Conservation (phyloP, 306 rosid genomes). For the Delonix regia region DNA sequence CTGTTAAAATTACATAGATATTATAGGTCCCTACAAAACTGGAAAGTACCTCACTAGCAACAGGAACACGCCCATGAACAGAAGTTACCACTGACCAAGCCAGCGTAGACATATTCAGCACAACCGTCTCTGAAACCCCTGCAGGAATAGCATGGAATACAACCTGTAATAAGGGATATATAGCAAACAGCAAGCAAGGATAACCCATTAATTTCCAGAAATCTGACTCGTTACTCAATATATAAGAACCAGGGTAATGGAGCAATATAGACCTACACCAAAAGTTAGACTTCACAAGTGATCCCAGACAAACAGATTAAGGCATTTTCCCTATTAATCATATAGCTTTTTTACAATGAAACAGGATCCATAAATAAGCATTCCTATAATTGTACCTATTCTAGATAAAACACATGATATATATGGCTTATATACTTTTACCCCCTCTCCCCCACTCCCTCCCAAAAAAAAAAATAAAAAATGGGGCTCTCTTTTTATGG, state of each 20-base stretch:
- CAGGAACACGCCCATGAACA: conserved; percentile 85
- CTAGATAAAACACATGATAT: background rate
- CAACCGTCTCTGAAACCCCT: conserved; percentile 87
- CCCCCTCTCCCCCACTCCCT: background rate
- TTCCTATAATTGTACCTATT: background rate
- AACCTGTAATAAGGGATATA: conserved; percentile 20
- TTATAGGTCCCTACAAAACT: background rate
- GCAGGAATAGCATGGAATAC: conserved; percentile 42
- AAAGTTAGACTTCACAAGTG: conserved; percentile 2
- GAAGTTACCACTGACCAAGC: conserved; percentile 95
- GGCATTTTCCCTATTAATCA: background rate
- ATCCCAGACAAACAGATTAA: conserved; percentile 7
- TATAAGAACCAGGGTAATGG: conserved; percentile 15
- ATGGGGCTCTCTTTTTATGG: background rate
- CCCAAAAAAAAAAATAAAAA: too few relatives aligned
- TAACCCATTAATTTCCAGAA: conserved; percentile 6
- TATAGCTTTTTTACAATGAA: background rate
- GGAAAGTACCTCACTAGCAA: conserved; percentile 86
- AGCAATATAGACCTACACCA: conserved; percentile 7
- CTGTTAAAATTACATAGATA: conserved; percentile 18
- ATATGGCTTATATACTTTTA: background rate
- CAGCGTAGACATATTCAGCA: conserved; percentile 89
- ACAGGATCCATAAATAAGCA: conserved; percentile 10
- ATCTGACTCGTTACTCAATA: background rate
- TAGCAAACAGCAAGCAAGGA: background rate